Base-by-base conservation (phyloP, 768 basidiomycete species). In the Coprinellus micaceus region DNA sequence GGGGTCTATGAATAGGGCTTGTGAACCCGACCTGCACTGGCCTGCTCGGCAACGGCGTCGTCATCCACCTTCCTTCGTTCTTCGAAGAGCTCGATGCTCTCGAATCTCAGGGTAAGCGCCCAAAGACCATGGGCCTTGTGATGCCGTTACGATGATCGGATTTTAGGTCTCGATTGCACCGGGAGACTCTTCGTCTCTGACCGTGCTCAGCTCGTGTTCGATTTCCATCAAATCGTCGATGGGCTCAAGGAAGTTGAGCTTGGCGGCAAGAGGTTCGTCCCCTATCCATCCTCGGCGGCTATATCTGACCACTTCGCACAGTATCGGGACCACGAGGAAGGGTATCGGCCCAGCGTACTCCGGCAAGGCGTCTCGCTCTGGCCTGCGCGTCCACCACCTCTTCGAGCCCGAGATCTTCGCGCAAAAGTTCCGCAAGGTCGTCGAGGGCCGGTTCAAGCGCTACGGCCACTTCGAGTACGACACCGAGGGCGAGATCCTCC, bases 261-360 rank as follows among this genome's bases (percentile, higher is more conserved):
- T 22, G 97, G 97, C 22, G 91, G 92, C 9, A 87, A 85, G 1
- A 91, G 88, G 86, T 86, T 62, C 30, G 63, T 60, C 19, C 7
- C 11, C 26, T 44, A 44, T 41, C 26, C 52, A 48, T 17, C 13
- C 45, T 13, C 19, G 30, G 7, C 36, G 19, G n/a, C 28, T 52
- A 41, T 54, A 26, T 33, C 17, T 53, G 24, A 61, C 53, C 13
- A 47, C 41, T 44, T 51, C 39, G 26, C 54, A 28, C 57, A 93
- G 91, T 71, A 98, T 99, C 67, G 97, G 97, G 24, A 99, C 97
- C 30, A 99, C 97, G 48, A 94, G 91, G 83, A 93, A 86, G 70
- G 97, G 97, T 51, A 98, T 99, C 66, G 97, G 97, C 72, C 97
- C 97, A 70, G 90, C 97, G 12, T 99, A 99, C 78, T 97, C 95